A percentile compares a stretch with the other conserved stretches of the same genome.
Conservation (phyloP, 2,329 filamentous ascomycete species). For the Ophioceras dolichostomum region DNA sequence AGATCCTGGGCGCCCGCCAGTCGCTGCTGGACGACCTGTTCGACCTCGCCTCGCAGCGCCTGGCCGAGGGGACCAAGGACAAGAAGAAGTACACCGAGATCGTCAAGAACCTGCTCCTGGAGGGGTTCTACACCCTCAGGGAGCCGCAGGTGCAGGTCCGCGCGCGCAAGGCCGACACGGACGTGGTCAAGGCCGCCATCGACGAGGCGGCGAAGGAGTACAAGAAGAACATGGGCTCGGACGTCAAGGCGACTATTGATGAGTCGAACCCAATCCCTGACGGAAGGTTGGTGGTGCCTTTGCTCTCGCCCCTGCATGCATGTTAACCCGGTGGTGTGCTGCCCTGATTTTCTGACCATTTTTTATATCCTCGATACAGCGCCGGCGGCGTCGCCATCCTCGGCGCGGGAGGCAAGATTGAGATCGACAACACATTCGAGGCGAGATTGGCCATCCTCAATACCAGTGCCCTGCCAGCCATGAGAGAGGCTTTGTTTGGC, state of each 20-base stretch:
- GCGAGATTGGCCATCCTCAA: slow-evolving; percentile 78
- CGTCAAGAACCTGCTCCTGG: slow-evolving; percentile 71
- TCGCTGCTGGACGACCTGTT: slow-evolving; percentile 86
- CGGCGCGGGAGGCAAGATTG: slow-evolving; percentile 82
- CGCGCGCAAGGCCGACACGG: slow-evolving; percentile 69
- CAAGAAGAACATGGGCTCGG: slow-evolving; percentile 63
- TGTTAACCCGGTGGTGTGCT: background rate
- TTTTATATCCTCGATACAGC: slow-evolving; percentile 31
- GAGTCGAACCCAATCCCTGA: slow-evolving; percentile 71
- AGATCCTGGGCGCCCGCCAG: slow-evolving; percentile 77
- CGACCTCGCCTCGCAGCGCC: slow-evolving; percentile 62
- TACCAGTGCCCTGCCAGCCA: slow-evolving; percentile 69
- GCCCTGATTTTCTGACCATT: background rate
- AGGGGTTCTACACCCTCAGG: slow-evolving; percentile 79
- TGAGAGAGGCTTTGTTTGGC: slow-evolving; percentile 81
- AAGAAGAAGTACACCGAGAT: slow-evolving; percentile 62
- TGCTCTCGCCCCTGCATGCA: background rate
- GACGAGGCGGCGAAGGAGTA: slow-evolving; percentile 70
- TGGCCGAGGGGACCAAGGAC: slow-evolving; percentile 55
- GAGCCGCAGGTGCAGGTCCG: slow-evolving; percentile 67
- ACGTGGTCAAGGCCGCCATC: slow-evolving; percentile 64
- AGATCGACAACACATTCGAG: slow-evolving; percentile 97
- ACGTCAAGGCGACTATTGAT: slow-evolving; percentile 59
- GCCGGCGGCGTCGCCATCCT: slow-evolving; percentile 73
- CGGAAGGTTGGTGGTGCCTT: slow-evolving; percentile 60